phyloP scores from a whole-genome alignment of 2,329 filamentous ascomycete genomes.

The Didymella glomerata region DNA sequence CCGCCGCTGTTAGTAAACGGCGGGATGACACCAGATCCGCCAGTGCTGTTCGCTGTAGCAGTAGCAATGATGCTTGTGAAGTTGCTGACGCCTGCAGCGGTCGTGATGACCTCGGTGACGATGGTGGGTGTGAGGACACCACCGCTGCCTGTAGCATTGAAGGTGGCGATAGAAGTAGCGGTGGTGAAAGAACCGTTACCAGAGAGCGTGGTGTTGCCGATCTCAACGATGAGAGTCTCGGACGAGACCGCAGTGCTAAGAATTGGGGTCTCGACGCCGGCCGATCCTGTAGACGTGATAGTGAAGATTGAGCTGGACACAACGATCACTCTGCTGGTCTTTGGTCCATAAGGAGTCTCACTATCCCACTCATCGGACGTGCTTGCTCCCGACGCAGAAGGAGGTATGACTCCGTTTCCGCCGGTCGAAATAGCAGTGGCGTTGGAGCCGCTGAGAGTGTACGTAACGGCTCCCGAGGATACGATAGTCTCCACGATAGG shows the following conservation, averaged over 20 bases:
- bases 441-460: slow-evolving; percentile 13
- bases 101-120: slow-evolving; percentile 15
- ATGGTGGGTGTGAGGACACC: slow-evolving; percentile 17
- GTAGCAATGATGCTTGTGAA: slow-evolving; percentile 13
- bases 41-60: slow-evolving; percentile 13
- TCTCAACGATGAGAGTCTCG: slow-evolving; percentile 11
- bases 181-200: slow-evolving; percentile 6
- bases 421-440: slow-evolving; percentile 24
- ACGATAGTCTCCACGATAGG: slow-evolving; percentile 16
- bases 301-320: slow-evolving; percentile 17
- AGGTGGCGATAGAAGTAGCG: slow-evolving; percentile 9
- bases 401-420: slow-evolving; percentile 20
- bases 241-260: slow-evolving; percentile 13
- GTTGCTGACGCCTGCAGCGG: slow-evolving; percentile 10
- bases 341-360: slow-evolving; percentile 9
- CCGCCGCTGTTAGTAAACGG: neutral
- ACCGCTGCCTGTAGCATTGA: slow-evolving; percentile 17
- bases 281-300: slow-evolving; percentile 24
- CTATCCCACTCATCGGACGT: slow-evolving; percentile 5
- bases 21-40: slow-evolving; percentile 21
- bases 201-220: slow-evolving; percentile 19
- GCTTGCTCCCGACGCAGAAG: slow-evolving; percentile 3
- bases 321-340: slow-evolving; percentile 13
- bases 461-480: slow-evolving; percentile 8
- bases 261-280: slow-evolving; percentile 21